Evolutionary conservation across 495 filamentous ascomycete genomes (phyloP).

Genomic region (Massariosphaeria phaeospora): DNA sequence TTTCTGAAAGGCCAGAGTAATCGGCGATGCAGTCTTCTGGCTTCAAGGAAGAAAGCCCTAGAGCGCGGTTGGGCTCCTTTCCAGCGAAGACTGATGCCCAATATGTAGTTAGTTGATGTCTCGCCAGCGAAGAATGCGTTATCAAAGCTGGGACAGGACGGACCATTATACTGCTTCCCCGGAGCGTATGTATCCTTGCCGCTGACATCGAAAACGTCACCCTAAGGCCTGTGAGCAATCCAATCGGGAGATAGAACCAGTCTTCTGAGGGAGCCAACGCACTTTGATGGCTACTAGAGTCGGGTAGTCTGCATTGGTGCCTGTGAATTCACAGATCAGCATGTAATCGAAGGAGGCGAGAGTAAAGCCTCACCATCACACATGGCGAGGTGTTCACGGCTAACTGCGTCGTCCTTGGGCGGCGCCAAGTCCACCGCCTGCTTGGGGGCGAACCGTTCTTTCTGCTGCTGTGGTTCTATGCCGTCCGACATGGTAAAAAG

Average conservation of each 20-base stretch:
- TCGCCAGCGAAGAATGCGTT: not conserved
- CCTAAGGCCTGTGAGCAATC: slow-evolving; percentile 13
- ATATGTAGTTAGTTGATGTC: slow-evolving; percentile 5
- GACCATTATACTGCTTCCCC: slow-evolving; percentile 81
- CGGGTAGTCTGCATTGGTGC: slow-evolving; percentile 59
- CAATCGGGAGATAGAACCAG: not conserved
- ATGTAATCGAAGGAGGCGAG: not conserved
- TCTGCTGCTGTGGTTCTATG: slow-evolving; percentile 49
- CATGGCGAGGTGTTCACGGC: slow-evolving; percentile 64
- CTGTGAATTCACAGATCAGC: slow-evolving; percentile 35
- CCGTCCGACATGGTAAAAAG: slow-evolving; percentile 23
- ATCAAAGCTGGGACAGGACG: slow-evolving; percentile 28
- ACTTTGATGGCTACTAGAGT: slow-evolving; percentile 90
- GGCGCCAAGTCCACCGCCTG: slow-evolving; percentile 72
- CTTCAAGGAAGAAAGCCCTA: slow-evolving; percentile 82
- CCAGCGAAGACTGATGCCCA: slow-evolving; percentile 74
- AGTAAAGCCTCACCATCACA: slow-evolving; percentile 60
- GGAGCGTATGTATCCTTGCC: slow-evolving; percentile 79
- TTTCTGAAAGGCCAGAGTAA: slow-evolving; percentile 80
- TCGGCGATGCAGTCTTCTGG: slow-evolving; percentile 75
- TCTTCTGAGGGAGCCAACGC: not conserved
- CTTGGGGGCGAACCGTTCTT: slow-evolving; percentile 84
- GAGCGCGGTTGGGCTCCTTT: slow-evolving; percentile 85
- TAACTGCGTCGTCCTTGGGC: slow-evolving; percentile 83
- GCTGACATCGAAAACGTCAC: slow-evolving; percentile 83